Evolutionary conservation across 2,329 filamentous ascomycete species (phyloP).

Genomic region (Coniochaeta hoffmannii): DNA sequence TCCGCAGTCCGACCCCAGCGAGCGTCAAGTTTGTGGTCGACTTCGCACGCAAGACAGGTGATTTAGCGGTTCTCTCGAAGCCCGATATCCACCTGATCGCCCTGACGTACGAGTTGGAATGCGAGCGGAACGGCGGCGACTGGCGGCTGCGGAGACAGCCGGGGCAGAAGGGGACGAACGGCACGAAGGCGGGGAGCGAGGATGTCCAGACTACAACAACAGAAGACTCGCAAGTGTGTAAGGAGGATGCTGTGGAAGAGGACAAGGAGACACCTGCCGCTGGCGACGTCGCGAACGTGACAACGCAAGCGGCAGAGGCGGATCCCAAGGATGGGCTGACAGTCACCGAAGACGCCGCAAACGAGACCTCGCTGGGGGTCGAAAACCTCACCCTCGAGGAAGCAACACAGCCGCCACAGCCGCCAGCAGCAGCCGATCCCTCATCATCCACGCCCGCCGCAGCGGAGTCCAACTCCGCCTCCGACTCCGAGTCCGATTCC

Average conservation of each 20-base stretch:
- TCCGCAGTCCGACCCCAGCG: slow-evolving; percentile 65
- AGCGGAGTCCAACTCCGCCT: slow-evolving; percentile 32
- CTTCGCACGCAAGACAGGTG: slow-evolving; percentile 85
- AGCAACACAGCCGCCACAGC: neutral
- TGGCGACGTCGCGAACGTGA: neutral
- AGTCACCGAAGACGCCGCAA: neutral
- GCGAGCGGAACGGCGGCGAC: slow-evolving; percentile 81
- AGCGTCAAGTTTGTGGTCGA: slow-evolving; percentile 75
- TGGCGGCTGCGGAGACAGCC: slow-evolving; percentile 76
- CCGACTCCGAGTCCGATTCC: slow-evolving; percentile 36
- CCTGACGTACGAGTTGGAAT: slow-evolving; percentile 88
- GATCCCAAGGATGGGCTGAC: neutral
- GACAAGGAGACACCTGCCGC: neutral
- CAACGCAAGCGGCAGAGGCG: neutral
- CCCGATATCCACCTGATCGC: slow-evolving; percentile 87
- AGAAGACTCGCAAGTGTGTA: neutral
- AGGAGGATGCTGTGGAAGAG: slow-evolving; percentile 4
- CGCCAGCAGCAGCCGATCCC: neutral
- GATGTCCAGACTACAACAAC: slow-evolving; percentile 1
- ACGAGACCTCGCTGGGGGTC: neutral
- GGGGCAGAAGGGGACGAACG: slow-evolving; percentile 71
- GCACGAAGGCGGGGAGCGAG: slow-evolving; percentile 47
- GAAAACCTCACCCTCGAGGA: neutral
- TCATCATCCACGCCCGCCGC: neutral
- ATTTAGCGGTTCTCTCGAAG: slow-evolving; percentile 77